Evolutionary conservation across 2,329 filamentous ascomycete genomes (phyloP).

Genomic region (Diaporthe sp.): DNA sequence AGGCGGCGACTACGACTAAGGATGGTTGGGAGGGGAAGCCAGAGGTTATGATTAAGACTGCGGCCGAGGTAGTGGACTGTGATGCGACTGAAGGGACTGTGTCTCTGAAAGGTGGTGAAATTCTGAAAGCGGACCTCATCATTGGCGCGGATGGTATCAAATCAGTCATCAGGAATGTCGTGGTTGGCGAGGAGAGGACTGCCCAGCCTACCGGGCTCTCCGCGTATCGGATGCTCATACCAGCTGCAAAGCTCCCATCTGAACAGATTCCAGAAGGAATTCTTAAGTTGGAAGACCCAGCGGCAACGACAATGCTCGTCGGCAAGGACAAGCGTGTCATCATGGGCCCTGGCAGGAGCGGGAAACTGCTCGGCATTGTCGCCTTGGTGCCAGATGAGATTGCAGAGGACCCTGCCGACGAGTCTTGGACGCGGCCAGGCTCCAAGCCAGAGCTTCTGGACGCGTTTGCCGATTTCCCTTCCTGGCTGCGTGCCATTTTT

Average conservation of each 20-base stretch:
- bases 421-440: constrained; percentile 57
- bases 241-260: constrained; percentile 59
- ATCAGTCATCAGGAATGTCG: constrained; percentile 40
- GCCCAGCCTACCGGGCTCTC: constrained; percentile 54
- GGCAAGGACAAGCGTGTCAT: constrained; percentile 9
- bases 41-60: constrained; percentile 48
- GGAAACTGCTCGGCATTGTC: not conserved
- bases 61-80: constrained; percentile 51
- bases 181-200: constrained; percentile 42
- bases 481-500: constrained; percentile 55
- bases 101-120: constrained; percentile 51
- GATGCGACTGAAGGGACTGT: constrained; percentile 55
- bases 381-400: constrained; percentile 5
- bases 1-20: constrained; percentile 45
- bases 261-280: constrained; percentile 55
- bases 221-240: constrained; percentile 54
- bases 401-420: constrained; percentile 42
- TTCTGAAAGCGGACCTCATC: constrained; percentile 49
- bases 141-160: constrained; percentile 56
- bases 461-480: constrained; percentile 57
- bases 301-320: constrained; percentile 6
- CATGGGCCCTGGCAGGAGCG: constrained; percentile 3
- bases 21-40: constrained; percentile 42
- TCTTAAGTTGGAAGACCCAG: constrained; percentile 37
- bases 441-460: constrained; percentile 53